A percentile compares a stretch with the other conserved stretches of the same genome.
Evolutionary conservation across 169 alveolate species (phyloP).

Genomic region (Babesia ovata): DNA sequence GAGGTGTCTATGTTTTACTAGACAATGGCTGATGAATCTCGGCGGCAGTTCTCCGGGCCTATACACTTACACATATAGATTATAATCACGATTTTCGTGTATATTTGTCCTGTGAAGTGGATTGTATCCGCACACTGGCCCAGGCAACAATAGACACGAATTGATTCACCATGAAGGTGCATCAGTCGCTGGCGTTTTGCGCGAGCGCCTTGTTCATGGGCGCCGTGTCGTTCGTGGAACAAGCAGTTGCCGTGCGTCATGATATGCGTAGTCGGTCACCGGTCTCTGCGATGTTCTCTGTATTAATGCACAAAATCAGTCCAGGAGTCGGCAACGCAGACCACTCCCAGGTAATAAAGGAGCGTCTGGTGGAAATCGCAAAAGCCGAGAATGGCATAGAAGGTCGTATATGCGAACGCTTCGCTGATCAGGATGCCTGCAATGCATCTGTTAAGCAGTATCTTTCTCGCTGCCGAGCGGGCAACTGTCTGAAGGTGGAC

Average conservation of each 20-base stretch:
- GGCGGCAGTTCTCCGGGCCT: no score
- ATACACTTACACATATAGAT: no score
- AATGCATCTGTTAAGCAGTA: background rate
- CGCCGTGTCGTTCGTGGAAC: background rate
- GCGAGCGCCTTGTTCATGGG: background rate
- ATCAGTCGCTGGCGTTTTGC: background rate
- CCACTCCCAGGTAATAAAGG: background rate
- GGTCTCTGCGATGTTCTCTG: background rate
- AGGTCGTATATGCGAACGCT: slow-evolving; percentile 6
- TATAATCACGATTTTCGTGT: no score
- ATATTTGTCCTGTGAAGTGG: no score
- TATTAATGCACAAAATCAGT: background rate
- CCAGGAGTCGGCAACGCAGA: background rate
- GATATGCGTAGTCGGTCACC: background rate
- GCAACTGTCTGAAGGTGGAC: slow-evolving; percentile 48
- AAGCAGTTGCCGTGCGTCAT: background rate
- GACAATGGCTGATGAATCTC: no score
- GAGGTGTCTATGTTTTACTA: no score
- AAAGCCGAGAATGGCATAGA: background rate
- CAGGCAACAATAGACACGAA: background rate
- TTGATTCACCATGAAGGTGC: background rate
- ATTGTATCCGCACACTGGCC: no score
- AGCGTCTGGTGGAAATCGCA: background rate
- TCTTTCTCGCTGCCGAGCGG: slow-evolving; percentile 19
- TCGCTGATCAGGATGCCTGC: slow-evolving; percentile 10